A percentile compares a stretch with the other conserved stretches of the same genome.
These are phyloP conservation scores for Phytophthora pini DNA, from an alignment of 352 stramenopile species.

Conservation along the genomic window DNA sequence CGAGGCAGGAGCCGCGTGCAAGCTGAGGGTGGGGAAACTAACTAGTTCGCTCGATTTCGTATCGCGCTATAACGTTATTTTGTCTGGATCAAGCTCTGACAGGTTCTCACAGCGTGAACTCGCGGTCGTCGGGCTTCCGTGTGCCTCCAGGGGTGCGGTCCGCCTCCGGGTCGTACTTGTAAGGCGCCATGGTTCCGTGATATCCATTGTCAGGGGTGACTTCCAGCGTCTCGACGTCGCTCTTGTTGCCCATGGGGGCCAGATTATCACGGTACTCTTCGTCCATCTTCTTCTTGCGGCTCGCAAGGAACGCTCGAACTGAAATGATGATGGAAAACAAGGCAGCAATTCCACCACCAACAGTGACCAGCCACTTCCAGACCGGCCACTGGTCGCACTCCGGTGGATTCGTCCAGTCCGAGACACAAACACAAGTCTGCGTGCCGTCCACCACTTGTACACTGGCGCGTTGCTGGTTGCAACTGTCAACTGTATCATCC, in stretches of 20 bases:
- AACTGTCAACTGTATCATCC: constrained; percentile 44
- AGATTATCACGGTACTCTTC: constrained; percentile 20
- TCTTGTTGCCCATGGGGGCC: constrained; percentile 24
- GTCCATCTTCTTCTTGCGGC: constrained; percentile 46
- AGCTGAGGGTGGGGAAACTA: constrained; percentile 10
- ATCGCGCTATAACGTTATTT: constrained; percentile 40
- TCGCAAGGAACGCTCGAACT: constrained; percentile 50
- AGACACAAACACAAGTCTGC: constrained; percentile 59
- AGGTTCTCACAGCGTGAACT: constrained; percentile 41
- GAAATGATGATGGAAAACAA: constrained; percentile 67
- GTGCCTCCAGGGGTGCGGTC: constrained; percentile 17
- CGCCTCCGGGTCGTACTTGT: constrained; percentile 40
- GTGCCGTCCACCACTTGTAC: constrained; percentile 49
- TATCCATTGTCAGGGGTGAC: constrained; percentile 40
- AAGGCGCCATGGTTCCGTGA: constrained; percentile 26
- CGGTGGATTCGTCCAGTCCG: constrained; percentile 67
- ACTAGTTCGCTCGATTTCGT: constrained; percentile 22
- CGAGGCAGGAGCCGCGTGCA: constrained; percentile 1
- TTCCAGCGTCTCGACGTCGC: constrained; percentile 44
- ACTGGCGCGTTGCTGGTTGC: constrained; percentile 60
- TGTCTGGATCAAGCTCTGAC: constrained; percentile 4
- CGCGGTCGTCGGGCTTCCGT: constrained; percentile 41
- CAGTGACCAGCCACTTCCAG: constrained; percentile 66
- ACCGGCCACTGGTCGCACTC: constrained; percentile 55
- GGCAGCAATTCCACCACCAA: constrained; percentile 63